Base-by-base conservation (phyloP, 23 red algal genomes). In the Porphyridium purpureum region DNA sequence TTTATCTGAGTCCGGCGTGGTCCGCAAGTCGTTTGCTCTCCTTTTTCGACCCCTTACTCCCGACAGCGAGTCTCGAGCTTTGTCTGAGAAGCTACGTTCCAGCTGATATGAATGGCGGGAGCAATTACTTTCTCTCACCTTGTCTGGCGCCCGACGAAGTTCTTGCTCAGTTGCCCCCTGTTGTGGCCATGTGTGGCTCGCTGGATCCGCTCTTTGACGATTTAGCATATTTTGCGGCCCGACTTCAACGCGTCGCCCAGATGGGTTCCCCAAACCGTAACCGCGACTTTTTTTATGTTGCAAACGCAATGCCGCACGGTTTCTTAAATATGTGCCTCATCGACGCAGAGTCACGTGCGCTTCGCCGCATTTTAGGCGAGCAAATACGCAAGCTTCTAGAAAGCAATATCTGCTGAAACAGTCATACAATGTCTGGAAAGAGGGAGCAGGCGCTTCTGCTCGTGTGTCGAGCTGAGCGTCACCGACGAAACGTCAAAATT, bases 191-290 rank as follows among this genome's bases (percentile, higher is more conserved):
- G 7, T 72, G 61, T 27, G 88, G 80, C 21, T 35, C 64, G 27
- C 65, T 79, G 27, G 88, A 84, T 31, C 80, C 88, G 27, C 62
- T 94, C 4, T 27, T 93, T 20, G 85, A 93, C 59, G 85, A 93
- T 56, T 29, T 75, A 7, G 85, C 54, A 4, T 32, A 48, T 23
- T 76, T 93, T 62, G 59, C 58, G 25, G 49, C 67, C 31, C 55
- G 67, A 21, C 27, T 93, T 6, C 56, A 55, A 24, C 54, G 33
- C 1, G 47, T 54, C 41, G 63, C 57, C 7, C 34, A 59, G 7
- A 52, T 21, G 11, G 53, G 27, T 1, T 49, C 68, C 23, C 49
- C 21, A 5, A 19, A n/a, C 17, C 22, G 38, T 11, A 44, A 62
- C n/a, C 24, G 7, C 4, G 48, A 48, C 22, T 32, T 2, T 4